A percentile compares a stretch with the other conserved stretches of the same genome.
These are phyloP conservation scores for Wickerhamiella australiensis DNA, from an alignment of 805 yeast species.

Conservation along the genomic window DNA sequence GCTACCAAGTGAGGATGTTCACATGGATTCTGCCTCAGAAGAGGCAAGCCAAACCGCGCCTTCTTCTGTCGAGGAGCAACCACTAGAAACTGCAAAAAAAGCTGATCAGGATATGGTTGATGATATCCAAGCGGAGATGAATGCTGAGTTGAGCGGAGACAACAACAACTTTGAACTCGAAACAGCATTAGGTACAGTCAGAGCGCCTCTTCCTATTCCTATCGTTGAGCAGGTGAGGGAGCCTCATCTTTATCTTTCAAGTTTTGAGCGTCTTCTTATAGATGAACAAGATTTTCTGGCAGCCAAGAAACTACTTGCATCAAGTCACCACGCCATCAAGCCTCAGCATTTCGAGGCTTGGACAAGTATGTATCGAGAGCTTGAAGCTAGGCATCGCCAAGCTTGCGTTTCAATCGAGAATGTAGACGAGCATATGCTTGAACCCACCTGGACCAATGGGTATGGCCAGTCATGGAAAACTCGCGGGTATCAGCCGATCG, in stretches of 20 bases:
- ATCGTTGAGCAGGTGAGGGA: not conserved
- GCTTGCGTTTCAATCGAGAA: not conserved
- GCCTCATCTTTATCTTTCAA: not conserved
- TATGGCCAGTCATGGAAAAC: not conserved
- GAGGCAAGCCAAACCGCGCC: not conserved
- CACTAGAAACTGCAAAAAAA: not conserved
- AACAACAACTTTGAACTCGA: not conserved
- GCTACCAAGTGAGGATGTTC: not conserved
- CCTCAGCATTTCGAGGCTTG: not conserved
- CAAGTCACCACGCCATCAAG: not conserved
- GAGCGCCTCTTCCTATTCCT: not conserved
- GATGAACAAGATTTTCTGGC: slow-evolving; percentile 3
- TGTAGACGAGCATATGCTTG: not conserved
- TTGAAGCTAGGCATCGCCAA: not conserved
- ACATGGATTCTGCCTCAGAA: not conserved
- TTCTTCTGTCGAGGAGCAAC: not conserved
- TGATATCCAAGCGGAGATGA: not conserved
- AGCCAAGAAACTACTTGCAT: not conserved
- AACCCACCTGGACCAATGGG: not conserved
- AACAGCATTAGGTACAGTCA: not conserved
- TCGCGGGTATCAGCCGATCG: not conserved
- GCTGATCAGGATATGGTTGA: not conserved
- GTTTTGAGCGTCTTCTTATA: not conserved
- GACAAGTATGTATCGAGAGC: not conserved
- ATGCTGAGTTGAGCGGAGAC: not conserved